phyloP scores from a whole-genome alignment of 164 flowering plant genomes.

The Pachysandra terminalis region DNA sequence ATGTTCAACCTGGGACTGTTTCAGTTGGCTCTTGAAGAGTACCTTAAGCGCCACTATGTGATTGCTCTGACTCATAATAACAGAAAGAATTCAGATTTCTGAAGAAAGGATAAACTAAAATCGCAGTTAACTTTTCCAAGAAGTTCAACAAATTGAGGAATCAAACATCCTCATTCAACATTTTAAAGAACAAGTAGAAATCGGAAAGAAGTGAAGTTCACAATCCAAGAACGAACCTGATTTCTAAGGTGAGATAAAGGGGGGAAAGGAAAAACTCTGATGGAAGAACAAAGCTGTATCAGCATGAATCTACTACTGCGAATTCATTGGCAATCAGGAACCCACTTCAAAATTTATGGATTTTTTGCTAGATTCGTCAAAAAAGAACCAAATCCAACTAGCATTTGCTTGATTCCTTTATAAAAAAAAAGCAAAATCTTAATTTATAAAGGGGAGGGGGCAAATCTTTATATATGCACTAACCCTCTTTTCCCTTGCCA shows the following conservation, averaged over 20 bases:
- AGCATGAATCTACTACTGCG: too few species aligned
- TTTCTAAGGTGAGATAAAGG: too few species aligned
- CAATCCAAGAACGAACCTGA: not conserved
- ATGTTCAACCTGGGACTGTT: conserved; percentile 95
- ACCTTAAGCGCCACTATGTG: conserved; percentile 93
- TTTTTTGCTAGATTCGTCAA: too few species aligned
- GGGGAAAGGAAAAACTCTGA: too few species aligned
- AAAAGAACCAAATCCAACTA: too few species aligned
- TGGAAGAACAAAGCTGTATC: too few species aligned
- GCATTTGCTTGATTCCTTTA: too few species aligned
- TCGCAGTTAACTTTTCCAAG: not conserved
- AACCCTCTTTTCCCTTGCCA: conserved; percentile 93
- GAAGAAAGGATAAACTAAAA: not conserved
- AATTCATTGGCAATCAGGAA: too few species aligned
- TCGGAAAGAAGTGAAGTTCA: not conserved
- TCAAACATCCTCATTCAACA: not conserved
- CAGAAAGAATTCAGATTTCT: not conserved
- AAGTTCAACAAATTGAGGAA: not conserved
- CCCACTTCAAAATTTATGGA: too few species aligned
- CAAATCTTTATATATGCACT: conserved; percentile 1
- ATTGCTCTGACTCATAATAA: conserved; percentile 59
- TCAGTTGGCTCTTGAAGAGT: conserved; percentile 90
- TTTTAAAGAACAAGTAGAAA: not conserved
- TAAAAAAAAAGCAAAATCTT: too few species aligned
- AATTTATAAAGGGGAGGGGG: too few species aligned